Base-by-base conservation (phyloP, 2,329 filamentous ascomycete genomes). In the Hypocrella siamensis region DNA sequence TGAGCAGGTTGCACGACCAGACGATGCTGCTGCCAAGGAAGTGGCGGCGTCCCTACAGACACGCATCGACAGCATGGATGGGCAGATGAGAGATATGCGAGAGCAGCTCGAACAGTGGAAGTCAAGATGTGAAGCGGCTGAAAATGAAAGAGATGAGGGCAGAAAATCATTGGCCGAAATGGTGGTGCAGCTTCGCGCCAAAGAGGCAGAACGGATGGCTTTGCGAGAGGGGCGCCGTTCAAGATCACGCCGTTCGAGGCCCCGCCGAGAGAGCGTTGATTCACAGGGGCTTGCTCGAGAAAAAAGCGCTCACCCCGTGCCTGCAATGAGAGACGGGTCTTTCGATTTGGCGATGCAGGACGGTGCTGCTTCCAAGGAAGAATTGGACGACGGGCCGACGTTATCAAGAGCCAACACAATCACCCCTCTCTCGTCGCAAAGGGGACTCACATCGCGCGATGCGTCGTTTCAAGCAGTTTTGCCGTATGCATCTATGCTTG, bases 161-260 rank as follows among this genome's bases (percentile, higher is more conserved):
- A 75, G 79, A 33, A 77, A 79, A 51, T 79, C 78, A 2, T 58
- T 98, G 28, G 77, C 80, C 1, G 82, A 93, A 48, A 90, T 96
- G 83, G 76, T 94, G 10, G 65, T 82, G 43, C 77, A 79, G 41
- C 79, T 94, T 34, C 73, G 85, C 32, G 66, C 85, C 42, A 73
- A 75, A 42, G 70, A 70, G 41, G 65, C 60, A 19, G 57, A 49
- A 39, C 60, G 56, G 41, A 56, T 54, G 19, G 60, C 54, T n/a
- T 56, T 56, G 4, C 56, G 57, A 21, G 51, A 57, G 38, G 59
- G 53, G 30, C 48, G 50, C 3, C 54, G 51, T 16, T 58, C 57
- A n/a, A 43, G 50, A 10, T 58, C 57, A 22, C 45, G 47, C 30
- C 19, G 19, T n/a, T n/a, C n/a, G n/a, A n/a, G n/a, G n/a, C n/a